phyloP scores from a whole-genome alignment of 129 eudicot species.

The Escallonia herrerae region DNA sequence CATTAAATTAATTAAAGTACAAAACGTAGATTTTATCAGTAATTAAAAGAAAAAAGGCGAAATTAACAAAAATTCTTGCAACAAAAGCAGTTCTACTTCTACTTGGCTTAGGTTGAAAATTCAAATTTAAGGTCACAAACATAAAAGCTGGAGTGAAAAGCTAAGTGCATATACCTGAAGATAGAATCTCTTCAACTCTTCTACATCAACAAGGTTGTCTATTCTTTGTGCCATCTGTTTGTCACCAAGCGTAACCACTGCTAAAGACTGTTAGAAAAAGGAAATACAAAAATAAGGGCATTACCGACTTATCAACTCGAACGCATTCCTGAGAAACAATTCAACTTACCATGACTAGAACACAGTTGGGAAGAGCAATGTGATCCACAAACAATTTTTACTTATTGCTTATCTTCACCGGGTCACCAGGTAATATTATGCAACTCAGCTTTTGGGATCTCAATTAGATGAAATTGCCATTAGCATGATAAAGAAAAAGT shows the following conservation, averaged over 20 bases:
- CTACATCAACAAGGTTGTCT: conserved; percentile 89
- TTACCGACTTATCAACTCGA: background rate
- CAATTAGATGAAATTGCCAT: no score
- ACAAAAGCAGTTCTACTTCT: background rate
- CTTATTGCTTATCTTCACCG: no score
- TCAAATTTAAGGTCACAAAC: background rate
- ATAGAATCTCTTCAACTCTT: conserved; percentile 90
- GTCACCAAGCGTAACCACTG: conserved; percentile 97
- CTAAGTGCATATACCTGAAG: conserved; percentile 68
- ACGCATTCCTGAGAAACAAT: background rate
- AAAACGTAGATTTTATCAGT: no score
- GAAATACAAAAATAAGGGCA: conserved; percentile 2
- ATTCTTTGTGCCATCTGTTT: conserved; percentile 93
- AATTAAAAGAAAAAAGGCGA: no score
- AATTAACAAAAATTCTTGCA: background rate
- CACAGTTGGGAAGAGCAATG: background rate
- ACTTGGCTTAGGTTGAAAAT: background rate
- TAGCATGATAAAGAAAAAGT: no score
- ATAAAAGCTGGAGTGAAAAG: conserved; percentile 1
- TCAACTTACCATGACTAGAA: background rate
- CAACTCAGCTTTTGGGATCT: no score
- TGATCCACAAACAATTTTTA: no score
- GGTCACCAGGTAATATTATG: no score
- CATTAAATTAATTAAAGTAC: no score
- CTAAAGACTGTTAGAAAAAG: conserved; percentile 57